These are phyloP conservation scores for Caryopteris hybrid DNA, from an alignment of 305 asterid genomes.

Conservation along the genomic window DNA sequence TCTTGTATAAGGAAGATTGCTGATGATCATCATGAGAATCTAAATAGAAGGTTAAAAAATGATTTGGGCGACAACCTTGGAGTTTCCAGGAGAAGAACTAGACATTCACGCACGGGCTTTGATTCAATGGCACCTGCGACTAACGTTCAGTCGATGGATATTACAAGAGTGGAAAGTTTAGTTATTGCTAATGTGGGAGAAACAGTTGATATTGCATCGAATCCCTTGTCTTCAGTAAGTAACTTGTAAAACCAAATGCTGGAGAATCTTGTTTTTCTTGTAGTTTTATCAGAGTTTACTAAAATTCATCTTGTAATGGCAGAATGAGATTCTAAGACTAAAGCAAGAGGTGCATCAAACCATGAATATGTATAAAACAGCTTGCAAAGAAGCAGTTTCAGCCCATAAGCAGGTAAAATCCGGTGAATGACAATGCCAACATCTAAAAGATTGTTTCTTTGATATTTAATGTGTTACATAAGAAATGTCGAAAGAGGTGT, in stretches of 20 bases:
- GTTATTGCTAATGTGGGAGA: constrained; percentile 17
- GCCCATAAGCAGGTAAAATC: constrained; percentile 29
- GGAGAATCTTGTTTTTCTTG: neutral
- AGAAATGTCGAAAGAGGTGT: neutral
- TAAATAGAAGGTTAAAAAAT: neutral
- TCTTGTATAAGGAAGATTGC: constrained; percentile 10
- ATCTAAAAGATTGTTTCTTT: too few relatives aligned
- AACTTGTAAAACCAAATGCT: neutral
- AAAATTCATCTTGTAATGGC: neutral
- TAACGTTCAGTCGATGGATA: constrained; percentile 25
- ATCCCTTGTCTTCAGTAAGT: constrained; percentile 31
- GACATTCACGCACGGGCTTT: constrained; percentile 16
- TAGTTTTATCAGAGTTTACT: neutral
- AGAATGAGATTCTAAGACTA: constrained; percentile 42
- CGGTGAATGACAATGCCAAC: neutral
- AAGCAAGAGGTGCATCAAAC: constrained; percentile 62
- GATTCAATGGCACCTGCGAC: constrained; percentile 4
- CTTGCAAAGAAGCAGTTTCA: constrained; percentile 63
- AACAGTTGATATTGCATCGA: constrained; percentile 11
- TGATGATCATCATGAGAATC: constrained; percentile 16
- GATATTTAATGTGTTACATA: too few relatives aligned
- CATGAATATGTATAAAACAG: constrained; percentile 64
- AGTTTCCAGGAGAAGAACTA: constrained; percentile 11
- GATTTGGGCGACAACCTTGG: constrained; percentile 8
- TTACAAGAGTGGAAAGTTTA: constrained; percentile 18